Base-by-base conservation (phyloP, 208 protist species). In the Trypanosoma conorhini region DNA sequence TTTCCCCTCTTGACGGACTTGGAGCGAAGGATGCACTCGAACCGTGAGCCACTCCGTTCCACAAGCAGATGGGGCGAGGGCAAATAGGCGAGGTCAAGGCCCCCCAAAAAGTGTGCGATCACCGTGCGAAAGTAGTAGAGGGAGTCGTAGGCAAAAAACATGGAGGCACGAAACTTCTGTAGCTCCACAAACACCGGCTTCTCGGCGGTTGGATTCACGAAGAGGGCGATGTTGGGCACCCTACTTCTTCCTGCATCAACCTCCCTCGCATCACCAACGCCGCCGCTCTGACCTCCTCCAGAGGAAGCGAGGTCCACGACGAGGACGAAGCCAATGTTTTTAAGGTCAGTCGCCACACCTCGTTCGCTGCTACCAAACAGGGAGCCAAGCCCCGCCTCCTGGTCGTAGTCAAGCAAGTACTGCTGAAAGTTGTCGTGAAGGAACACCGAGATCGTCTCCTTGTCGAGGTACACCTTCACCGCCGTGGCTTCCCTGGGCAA, bases 61-160 rank as follows among this genome's bases (percentile, higher is more conserved):
- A 91, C 86, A 28, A 88, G 67, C 5, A 78, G 57, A 13, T 85
- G 66, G 2, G 86, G 86, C 21, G 74, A 73, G 24, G 84, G 78
- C 19, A 84, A 48, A 35, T 68, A 72, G 48, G 61, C 15, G 51
- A 87, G 57, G 61, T 91, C 83, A 10, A 72, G 19, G 15, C 72
- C 72, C 15, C 60, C 30, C 8, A 71, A 64, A 60, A 80, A 84
- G 30, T 74, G 59, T 44, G 70, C 73, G 3, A 77, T 52, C 7
- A 84, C 30, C 4, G 79, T 80, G 33, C 67, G 64, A 3, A 86
- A 74, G 17, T 78, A 78, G 44, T 80, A 71, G 15, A 87, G 74
- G 1, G 85, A 74, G 50, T 90, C 85, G 55, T 83, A 76, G 0
- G 85, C 85, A 69, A 83, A 79, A 52, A 84, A 87, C 44, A 77